Conservation (phyloP, 805 yeast genomes). For the Saccharomycopsis selenospora region DNA sequence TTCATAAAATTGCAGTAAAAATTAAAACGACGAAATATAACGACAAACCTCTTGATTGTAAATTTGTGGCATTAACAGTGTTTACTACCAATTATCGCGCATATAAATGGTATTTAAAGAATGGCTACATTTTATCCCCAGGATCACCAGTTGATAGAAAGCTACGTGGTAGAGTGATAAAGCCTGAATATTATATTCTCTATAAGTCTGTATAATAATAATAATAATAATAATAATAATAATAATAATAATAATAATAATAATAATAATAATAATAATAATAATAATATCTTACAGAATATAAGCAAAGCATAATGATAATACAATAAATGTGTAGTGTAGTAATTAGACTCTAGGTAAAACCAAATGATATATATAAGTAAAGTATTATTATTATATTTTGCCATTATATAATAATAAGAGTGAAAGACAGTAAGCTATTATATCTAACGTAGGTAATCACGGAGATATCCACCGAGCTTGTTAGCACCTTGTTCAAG, state of each 20-base stretch:
- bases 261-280: too few species aligned
- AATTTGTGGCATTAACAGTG: slow-evolving; percentile 7
- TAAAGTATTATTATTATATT: too few species aligned
- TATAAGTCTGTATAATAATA: not conserved
- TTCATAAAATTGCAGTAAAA: slow-evolving; percentile 1
- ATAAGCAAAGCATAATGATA: too few species aligned
- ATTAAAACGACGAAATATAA: not conserved
- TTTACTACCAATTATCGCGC: slow-evolving; percentile 9
- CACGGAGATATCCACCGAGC: slow-evolving; percentile 78
- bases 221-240: too few species aligned
- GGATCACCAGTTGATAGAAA: slow-evolving; percentile 2
- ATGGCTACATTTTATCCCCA: not conserved
- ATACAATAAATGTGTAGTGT: too few species aligned
- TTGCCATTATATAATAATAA: too few species aligned
- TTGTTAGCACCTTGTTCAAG: slow-evolving; percentile 91
- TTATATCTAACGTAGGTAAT: slow-evolving; percentile 51
- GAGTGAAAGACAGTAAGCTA: too few species aligned
- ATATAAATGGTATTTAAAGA: slow-evolving; percentile 6
- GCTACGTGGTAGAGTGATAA: not conserved
- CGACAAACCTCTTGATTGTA: not conserved
- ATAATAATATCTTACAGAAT: too few species aligned
- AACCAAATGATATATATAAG: too few species aligned
- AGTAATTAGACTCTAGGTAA: too few species aligned
- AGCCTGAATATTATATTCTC: slow-evolving; percentile 1
- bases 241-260: too few species aligned